Conservation (phyloP, 1,139 yeast genomes). For the Yamadazyma songkhlaensis region DNA sequence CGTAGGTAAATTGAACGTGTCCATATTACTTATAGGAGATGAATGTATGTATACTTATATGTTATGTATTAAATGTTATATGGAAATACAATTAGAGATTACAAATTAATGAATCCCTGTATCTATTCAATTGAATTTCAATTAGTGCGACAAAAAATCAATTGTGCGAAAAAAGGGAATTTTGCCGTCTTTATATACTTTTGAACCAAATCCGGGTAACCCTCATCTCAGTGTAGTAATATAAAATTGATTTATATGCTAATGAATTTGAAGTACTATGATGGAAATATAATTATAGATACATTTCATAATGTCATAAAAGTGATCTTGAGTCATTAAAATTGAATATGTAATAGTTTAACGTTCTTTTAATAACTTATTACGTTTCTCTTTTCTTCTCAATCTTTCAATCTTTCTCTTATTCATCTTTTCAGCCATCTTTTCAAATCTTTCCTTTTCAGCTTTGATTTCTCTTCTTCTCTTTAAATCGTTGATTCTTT, state of each 20-base stretch:
- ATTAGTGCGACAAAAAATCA: neutral
- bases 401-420: constrained; percentile 76
- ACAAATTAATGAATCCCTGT: constrained; percentile 46
- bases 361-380: constrained; percentile 72
- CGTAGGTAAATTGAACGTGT: constrained; percentile 71
- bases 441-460: constrained; percentile 72
- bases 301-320: no score
- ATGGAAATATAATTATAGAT: no score
- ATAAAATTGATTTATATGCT: no score
- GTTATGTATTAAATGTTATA: neutral
- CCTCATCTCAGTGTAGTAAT: constrained; percentile 1
- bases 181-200: constrained; percentile 24
- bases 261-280: no score
- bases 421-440: constrained; percentile 70
- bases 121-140: neutral
- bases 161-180: constrained; percentile 11
- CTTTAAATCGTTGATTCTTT: constrained; percentile 52
- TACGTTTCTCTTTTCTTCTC: constrained; percentile 79
- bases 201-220: constrained; percentile 27
- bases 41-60: neutral
- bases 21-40: constrained; percentile 39
- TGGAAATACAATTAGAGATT: constrained; percentile 21
- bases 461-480: constrained; percentile 68
- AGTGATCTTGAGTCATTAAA: no score
- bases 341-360: constrained; percentile 15